Evolutionary conservation across 805 yeast species (phyloP), one percentile per base, ranked within the genome.

Genomic region (Cyberlindnera xishuangbannaensis): DNA sequence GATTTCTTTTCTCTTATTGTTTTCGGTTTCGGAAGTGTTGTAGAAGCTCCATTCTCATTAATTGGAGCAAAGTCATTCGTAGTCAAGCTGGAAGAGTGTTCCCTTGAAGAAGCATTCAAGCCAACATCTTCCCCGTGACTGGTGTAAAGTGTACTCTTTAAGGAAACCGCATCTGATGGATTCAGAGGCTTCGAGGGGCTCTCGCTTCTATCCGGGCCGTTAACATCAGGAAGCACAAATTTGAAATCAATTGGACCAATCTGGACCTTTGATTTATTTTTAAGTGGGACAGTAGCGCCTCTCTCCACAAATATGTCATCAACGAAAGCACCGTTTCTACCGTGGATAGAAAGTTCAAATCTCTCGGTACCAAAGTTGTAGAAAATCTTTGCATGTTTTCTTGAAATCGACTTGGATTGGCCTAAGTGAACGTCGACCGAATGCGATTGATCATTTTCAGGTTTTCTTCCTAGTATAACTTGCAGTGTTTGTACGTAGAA

Each of bases 401-500:
- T 65, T 6, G 96, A 86, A 13, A 92, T 86, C 8, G 97, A 95
- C 62, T 92, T 92, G 26, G 88, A 83, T 11, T 84, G 76, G 8
- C 96, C 95, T 27, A 92, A 61, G 62, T 92, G 95, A 27, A 92
- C 95, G 61, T 90, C 98, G 9, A 90, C 84, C 5, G 83, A 72
- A 48, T 82, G 80, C 9, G 65, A 52, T 33, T 67, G 74, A 44
- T 81, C 81, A 35, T 78, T 74, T 48, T 81, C 90, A 8, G 88
- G 82, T 38, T 84, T 72, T 47, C 98, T 70, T n/a, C 98, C 98
- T 27, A 92, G 65, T 7, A 90, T 73, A 2, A 90, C 95, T 58
- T 92, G 97, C 52, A 92, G 68, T 1, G 98, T 92, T 61, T 92
- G 98, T 9, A 92, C 96, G 49, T 90, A 92, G 54, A 92, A 92